Base-by-base conservation (phyloP, 208 protist species). In the Dictyostelium gargantuum region DNA sequence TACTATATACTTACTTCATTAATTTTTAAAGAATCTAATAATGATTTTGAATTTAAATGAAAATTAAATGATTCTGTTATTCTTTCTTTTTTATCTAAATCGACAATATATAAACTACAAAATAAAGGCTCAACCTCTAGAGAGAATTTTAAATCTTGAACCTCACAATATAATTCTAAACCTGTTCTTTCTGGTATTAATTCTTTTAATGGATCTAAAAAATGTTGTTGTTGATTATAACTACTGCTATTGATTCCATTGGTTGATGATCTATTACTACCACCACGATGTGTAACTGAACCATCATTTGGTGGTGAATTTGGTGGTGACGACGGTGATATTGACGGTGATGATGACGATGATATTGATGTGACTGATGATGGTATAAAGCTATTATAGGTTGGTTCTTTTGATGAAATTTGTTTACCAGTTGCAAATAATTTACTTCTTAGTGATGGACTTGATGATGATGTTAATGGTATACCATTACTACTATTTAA, bases 61-160 rank as follows among this genome's bases (percentile, higher is more conserved):
- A 89, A 89, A 66, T 89, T 77, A 42, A 89, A 89, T 21, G 35
- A 68, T 54, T 89, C 82, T n/a, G 82, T 79, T 23, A 89, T 89
- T 52, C 82, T 77, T 42, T 89, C 82, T 54, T 38, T 54, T 54
- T 79, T 89, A 10, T 89, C 82, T 52, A 89, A 89, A 79, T 89
- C 82, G n/a, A 89, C 70, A 38, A 89, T 89, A 40, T 89, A 89
- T 38, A 89, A 52, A 79, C 68, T 89, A 68, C 82, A 89, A 68
- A 89, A 89, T 23, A 89, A 89, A 19, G 82, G 82, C 42, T 89
- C 82, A 38, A 89, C 40, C 8, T 89, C 82, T 11, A 68, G 8
- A 35, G 56, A 52, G 35, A 89, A 89, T 68, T 89, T 89, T 44
- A 89, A 52, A 38, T 89, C 82, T 52, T 79, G 61, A 17, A 89